A percentile compares a stretch with the other conserved stretches of the same genome.
Conservation (phyloP, 495 filamentous ascomycete genomes). For the Collariella sp. region DNA sequence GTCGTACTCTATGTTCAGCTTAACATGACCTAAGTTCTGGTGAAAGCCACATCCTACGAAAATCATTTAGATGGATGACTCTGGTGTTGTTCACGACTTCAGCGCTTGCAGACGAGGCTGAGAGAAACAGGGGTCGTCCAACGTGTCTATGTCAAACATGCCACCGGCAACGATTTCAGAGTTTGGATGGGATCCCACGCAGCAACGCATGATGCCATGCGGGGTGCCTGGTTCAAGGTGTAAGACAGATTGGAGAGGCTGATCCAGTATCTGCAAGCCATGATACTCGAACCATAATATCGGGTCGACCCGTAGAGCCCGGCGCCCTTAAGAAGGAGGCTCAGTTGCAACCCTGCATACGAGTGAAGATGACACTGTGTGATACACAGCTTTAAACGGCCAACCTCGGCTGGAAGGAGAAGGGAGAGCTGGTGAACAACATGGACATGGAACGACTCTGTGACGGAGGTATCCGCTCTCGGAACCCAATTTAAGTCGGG, state of each 20-base stretch:
- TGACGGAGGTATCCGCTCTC: neutral
- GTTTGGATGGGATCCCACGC: neutral
- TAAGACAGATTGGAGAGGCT: no score
- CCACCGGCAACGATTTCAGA: neutral
- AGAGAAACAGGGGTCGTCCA: no score
- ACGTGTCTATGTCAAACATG: no score
- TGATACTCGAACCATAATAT: neutral
- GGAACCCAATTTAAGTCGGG: neutral
- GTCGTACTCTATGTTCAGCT: no score
- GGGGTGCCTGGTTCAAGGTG: no score
- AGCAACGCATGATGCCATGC: neutral
- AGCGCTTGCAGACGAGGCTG: no score
- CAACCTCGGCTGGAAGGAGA: no score
- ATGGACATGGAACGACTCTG: neutral
- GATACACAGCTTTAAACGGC: neutral
- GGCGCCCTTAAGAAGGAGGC: neutral
- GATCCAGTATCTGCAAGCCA: neutral
- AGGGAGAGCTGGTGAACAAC: neutral
- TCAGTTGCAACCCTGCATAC: neutral
- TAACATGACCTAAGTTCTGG: no score
- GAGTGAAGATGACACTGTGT: neutral
- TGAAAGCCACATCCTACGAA: no score
- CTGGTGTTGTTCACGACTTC: no score
- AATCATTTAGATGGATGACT: no score
- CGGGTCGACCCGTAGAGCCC: no score